Evolutionary conservation across 129 eudicot species (phyloP), one percentile per base, ranked within the genome.

Genomic region (Chrysanthemum seticuspe): DNA sequence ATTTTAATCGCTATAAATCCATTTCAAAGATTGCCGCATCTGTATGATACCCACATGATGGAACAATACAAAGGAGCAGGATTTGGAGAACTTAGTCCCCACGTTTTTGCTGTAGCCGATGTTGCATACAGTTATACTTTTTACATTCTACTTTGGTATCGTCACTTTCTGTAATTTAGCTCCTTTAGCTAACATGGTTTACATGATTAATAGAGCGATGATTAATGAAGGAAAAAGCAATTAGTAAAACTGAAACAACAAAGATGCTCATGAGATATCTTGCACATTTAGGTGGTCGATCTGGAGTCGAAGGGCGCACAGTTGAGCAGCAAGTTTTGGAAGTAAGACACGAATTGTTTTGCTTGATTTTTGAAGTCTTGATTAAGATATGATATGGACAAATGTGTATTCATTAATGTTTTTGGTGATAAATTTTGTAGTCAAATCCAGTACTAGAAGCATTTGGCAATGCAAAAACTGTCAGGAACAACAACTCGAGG

Each of bases 361-460:
- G 27, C 45, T 69, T 10, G n/a, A 74, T 21, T 73, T 70, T 79
- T 48, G 64, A 48, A 23, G 25, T 23, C 25, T 23, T 23, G 25
- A 23, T 23, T 23, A 23, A 23, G 25, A 23, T 23, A 23, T 23
- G 25, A 23, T 23, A 23, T 23, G 25, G 25, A 23, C 1, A 47
- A 47, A 21, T 64, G 50, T 73, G 25, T 72, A 21, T 61, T 36
- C 11, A 18, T 4, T 13, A 67, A 18, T 13, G 45, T 23, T 10
- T 53, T 82, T 25, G 69, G 62, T 77, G 67, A 47, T 71, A 36
- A 15, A 55, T 73, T 68, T 72, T 80, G 74, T 91, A 91, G 99
- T 91, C 97, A 74, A 95, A 95, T 78, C 99, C 97, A 80, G 99
- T 95, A 60, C 91, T 95, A 25, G 97, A 95, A 88, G 96, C 99